Evolutionary conservation across 177 flowering plant species (phyloP).

Genomic region (Tripterygium wilfordii): DNA sequence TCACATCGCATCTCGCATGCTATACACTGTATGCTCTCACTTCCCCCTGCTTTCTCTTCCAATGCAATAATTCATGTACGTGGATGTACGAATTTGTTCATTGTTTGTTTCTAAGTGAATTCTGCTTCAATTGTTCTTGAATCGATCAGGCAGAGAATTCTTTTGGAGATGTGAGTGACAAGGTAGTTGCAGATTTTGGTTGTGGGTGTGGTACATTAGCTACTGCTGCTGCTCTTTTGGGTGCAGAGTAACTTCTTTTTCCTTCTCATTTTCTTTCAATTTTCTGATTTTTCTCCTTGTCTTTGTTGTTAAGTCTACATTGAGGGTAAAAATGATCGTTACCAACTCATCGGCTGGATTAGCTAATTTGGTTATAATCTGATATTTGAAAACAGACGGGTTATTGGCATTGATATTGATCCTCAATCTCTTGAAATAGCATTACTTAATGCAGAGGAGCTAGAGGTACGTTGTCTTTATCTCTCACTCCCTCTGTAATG

Average conservation of each 20-base stretch:
- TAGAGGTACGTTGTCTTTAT: slow-evolving; percentile 49
- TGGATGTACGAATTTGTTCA: no score
- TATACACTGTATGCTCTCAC: slow-evolving; percentile 53
- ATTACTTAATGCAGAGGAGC: slow-evolving; percentile 67
- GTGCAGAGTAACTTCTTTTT: slow-evolving; percentile 51
- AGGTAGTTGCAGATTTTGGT: slow-evolving; percentile 95
- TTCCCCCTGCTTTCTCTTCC: not conserved
- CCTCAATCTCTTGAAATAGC: slow-evolving; percentile 72
- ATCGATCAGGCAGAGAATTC: slow-evolving; percentile 76
- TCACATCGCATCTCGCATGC: slow-evolving; percentile 92
- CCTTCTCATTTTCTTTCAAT: not conserved
- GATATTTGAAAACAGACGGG: slow-evolving; percentile 39
- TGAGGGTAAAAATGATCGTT: no score
- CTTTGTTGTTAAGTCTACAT: not conserved
- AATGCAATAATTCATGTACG: no score
- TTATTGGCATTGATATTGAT: slow-evolving; percentile 79
- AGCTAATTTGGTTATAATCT: not conserved
- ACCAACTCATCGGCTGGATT: no score
- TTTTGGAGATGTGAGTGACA: slow-evolving; percentile 69
- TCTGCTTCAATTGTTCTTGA: not conserved
- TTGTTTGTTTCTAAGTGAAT: not conserved
- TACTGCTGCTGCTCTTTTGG: slow-evolving; percentile 78
- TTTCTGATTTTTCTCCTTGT: not conserved
- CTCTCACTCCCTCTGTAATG: no score
- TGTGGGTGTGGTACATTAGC: slow-evolving; percentile 97